These are phyloP conservation scores for Mytilinidion resinicola DNA, from an alignment of 495 filamentous ascomycete genomes.

Conservation along the genomic window DNA sequence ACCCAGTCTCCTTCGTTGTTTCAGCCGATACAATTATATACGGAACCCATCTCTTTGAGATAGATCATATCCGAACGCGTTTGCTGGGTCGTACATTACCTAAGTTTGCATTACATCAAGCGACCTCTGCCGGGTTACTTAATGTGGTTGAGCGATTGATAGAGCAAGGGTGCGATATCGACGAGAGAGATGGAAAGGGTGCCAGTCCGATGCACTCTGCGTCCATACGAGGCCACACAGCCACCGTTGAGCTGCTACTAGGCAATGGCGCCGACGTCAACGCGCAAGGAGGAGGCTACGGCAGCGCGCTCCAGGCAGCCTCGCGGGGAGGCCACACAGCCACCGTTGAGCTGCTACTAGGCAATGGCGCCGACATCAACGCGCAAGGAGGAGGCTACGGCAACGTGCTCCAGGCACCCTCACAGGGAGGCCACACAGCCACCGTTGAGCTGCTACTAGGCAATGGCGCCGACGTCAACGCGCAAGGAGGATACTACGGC, in stretches of 20 bases:
- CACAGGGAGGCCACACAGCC: conserved; percentile 1
- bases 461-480: conserved; percentile 10
- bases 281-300: conserved; percentile 3
- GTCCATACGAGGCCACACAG: neutral
- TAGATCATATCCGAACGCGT: neutral
- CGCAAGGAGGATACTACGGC: too few species aligned
- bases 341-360: conserved; percentile 6
- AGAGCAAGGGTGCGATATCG: neutral
- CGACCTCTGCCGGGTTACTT: neutral
- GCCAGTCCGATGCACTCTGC: neutral
- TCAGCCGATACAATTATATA: neutral
- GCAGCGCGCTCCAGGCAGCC: conserved; percentile 8
- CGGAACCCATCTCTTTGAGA: conserved; percentile 1
- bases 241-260: neutral
- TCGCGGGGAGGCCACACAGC: neutral
- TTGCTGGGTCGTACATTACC: neutral
- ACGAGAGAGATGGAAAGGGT: neutral
- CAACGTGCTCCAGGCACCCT: conserved; percentile 14
- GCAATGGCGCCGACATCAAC: too few species aligned
- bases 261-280: neutral
- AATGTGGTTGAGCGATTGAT: neutral
- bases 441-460: conserved; percentile 9
- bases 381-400: conserved; percentile 4
- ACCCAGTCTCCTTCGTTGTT: neutral
- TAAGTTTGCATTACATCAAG: neutral